Conservation (phyloP, 169 alveolate species). For the Plasmodium coatneyi region DNA sequence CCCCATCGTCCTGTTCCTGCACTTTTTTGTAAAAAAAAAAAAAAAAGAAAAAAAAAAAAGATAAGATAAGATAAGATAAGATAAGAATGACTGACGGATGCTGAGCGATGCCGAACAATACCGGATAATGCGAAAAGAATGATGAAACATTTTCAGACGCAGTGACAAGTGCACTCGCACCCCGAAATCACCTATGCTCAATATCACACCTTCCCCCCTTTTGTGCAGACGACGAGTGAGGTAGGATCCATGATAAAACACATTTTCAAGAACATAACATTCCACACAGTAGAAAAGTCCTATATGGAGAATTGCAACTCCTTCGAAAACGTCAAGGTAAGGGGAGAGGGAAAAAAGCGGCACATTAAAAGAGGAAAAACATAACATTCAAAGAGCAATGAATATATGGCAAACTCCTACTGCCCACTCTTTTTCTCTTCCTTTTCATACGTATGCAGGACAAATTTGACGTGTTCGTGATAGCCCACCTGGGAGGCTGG, state of each 20-base stretch:
- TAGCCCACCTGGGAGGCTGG: conserved; percentile 47
- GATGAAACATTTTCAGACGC: neutral
- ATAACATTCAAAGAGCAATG: neutral
- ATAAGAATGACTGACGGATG: neutral
- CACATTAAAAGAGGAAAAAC: neutral
- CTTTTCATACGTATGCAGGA: conserved; percentile 27
- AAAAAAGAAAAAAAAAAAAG: conserved; percentile 13
- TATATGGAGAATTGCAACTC: conserved; percentile 58
- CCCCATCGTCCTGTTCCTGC: neutral
- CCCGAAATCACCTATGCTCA: neutral
- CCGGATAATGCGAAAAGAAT: neutral
- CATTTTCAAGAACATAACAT: neutral
- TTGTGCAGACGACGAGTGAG: conserved; percentile 28
- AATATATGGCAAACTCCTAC: neutral
- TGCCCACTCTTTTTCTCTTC: neutral
- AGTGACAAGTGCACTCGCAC: neutral
- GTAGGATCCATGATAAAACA: neutral
- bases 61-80: too few species aligned
- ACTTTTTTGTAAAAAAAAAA: conserved; percentile 33
- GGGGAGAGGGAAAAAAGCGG: neutral
- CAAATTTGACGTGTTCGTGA: conserved; percentile 45
- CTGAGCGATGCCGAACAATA: neutral
- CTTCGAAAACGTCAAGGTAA: conserved; percentile 1
- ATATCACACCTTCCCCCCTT: neutral
- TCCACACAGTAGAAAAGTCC: conserved; percentile 21